Evolutionary conservation across 148 eudicot species (phyloP).

Genomic region (Cornus florida): DNA sequence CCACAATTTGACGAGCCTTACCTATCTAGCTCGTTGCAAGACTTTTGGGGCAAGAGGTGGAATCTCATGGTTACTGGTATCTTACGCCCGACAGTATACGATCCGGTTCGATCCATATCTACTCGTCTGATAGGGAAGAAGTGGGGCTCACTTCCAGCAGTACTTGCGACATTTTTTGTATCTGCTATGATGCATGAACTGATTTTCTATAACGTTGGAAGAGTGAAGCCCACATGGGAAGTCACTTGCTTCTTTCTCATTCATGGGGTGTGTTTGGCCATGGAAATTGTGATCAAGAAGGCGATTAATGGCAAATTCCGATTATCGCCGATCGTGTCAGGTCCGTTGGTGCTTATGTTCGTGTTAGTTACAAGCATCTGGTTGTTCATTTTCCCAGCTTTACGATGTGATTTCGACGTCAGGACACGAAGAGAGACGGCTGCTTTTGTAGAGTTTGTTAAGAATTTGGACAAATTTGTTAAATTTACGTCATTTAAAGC

Average conservation of each 20-base stretch:
- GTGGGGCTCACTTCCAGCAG: conserved; percentile 4
- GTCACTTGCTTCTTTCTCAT: conserved; percentile 13
- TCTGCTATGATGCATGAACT: conserved; percentile 29
- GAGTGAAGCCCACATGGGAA: conserved; percentile 20
- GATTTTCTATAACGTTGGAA: conserved; percentile 12
- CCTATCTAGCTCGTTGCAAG: conserved; percentile 17
- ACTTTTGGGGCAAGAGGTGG: conserved; percentile 27
- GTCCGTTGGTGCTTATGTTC: conserved; percentile 30
- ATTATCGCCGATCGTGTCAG: conserved; percentile 26
- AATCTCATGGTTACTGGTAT: conserved; percentile 12
- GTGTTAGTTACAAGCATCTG: conserved; percentile 38
- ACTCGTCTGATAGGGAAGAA: neutral
- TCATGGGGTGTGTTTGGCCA: conserved; percentile 15
- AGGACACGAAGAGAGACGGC: conserved; percentile 35
- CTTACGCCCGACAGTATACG: conserved; percentile 14
- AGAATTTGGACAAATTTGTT: neutral
- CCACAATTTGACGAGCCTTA: conserved; percentile 15
- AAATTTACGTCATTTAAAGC: neutral
- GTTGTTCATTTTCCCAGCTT: conserved; percentile 52
- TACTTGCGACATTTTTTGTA: conserved; percentile 17
- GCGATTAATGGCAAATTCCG: conserved; percentile 5
- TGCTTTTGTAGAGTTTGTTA: conserved; percentile 31
- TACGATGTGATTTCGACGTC: conserved; percentile 24
- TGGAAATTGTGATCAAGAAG: conserved; percentile 30
- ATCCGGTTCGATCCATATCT: neutral